These are phyloP conservation scores for Gastrodia elata DNA, from an alignment of 106 monocot species.

Conservation along the genomic window DNA sequence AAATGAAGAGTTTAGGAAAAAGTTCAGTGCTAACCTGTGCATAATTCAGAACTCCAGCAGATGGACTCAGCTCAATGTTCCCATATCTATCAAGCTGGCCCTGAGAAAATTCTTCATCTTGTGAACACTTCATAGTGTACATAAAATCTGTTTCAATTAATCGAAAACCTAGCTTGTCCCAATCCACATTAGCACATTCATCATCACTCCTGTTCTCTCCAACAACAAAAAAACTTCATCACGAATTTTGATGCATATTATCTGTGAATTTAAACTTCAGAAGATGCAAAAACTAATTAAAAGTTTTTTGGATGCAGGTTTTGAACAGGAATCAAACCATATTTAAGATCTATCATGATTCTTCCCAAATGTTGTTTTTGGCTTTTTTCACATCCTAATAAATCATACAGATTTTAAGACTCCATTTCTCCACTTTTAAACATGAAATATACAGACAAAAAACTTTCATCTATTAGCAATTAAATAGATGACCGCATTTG, in stretches of 20 bases:
- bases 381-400: too few relatives aligned
- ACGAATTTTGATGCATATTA: background rate
- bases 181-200: constrained; percentile 38
- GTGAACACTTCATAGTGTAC: constrained; percentile 45
- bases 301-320: background rate
- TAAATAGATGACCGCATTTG: too few relatives aligned
- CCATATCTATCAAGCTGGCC: constrained; percentile 35
- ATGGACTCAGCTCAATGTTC: constrained; percentile 50
- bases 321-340: background rate
- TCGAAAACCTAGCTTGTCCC: constrained; percentile 54
- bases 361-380: too few relatives aligned
- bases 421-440: background rate
- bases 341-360: too few relatives aligned
- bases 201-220: constrained; percentile 14
- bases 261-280: background rate
- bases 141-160: constrained; percentile 45
- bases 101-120: constrained; percentile 21
- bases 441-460: too few relatives aligned
- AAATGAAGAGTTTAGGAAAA: background rate
- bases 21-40: constrained; percentile 33
- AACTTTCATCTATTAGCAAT: too few relatives aligned
- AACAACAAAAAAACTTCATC: background rate
- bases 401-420: too few relatives aligned
- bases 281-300: background rate
- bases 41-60: constrained; percentile 52